Percentiles rank a stretch among this genome's conserved stretches.
Evolutionary conservation across 148 eudicot genomes (phyloP).

Genomic region (Oxyria digyna): DNA sequence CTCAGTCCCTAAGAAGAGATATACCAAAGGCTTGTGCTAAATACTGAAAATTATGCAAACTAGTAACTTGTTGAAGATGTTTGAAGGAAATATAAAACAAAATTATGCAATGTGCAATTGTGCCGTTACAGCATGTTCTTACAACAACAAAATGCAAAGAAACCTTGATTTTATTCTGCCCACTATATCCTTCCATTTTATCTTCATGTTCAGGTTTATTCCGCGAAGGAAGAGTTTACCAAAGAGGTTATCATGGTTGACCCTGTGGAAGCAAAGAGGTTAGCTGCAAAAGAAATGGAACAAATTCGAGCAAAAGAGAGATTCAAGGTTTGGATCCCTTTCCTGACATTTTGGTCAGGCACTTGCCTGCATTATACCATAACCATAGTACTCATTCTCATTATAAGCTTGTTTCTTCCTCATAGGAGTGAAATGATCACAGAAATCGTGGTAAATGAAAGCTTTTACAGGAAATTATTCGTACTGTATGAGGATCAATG

Average conservation of each 20-base stretch:
- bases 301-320: conserved; percentile 54
- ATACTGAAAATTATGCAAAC: neutral
- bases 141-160: neutral
- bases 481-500: neutral
- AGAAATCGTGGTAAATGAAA: neutral
- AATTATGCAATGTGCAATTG: neutral
- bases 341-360: neutral
- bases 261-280: conserved; percentile 85
- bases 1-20: neutral
- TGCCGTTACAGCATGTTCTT: neutral
- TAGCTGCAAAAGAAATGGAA: conserved; percentile 84
- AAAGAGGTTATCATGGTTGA: conserved; percentile 81
- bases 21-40: neutral
- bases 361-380: neutral
- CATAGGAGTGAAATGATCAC: neutral
- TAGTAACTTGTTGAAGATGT: neutral
- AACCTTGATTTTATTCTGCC: neutral
- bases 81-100: neutral
- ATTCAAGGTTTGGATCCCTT: conserved; percentile 32
- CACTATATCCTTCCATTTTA: neutral
- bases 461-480: neutral
- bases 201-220: conserved; percentile 31
- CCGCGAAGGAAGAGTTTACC: conserved; percentile 22
- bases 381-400: too few relatives aligned
- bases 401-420: neutral